A percentile compares a stretch with the other conserved stretches of the same genome.
phyloP scores from a whole-genome alignment of 768 basidiomycete genomes.

The Suillus discolor region DNA sequence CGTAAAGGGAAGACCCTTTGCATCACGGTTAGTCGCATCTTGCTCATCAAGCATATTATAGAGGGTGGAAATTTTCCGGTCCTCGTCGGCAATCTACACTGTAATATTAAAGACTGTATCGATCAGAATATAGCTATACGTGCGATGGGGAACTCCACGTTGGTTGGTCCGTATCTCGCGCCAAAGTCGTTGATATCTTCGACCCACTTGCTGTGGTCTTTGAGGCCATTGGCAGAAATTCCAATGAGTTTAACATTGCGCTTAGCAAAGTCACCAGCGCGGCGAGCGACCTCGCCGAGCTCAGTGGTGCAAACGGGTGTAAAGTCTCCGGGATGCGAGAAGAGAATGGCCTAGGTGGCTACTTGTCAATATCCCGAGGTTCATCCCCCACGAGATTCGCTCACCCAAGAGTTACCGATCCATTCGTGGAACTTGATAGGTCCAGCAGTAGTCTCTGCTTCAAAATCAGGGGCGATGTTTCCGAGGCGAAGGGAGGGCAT shows the following conservation, averaged over 20 bases:
- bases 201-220: slow-evolving; percentile 87
- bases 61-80: slow-evolving; percentile 79
- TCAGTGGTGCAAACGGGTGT: slow-evolving; percentile 97
- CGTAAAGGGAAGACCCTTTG: slow-evolving; percentile 92
- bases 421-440: slow-evolving; percentile 92
- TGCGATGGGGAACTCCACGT: slow-evolving; percentile 92
- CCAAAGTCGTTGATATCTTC: slow-evolving; percentile 84
- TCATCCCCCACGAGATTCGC: slow-evolving; percentile 21
- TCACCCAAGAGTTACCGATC: slow-evolving; percentile 87
- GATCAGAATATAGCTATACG: slow-evolving; percentile 25
- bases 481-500: slow-evolving; percentile 76
- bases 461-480: slow-evolving; percentile 87
- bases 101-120: not conserved
- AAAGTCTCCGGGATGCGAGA: slow-evolving; percentile 94
- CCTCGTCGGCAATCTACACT: slow-evolving; percentile 84
- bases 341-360: slow-evolving; percentile 72
- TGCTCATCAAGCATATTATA: slow-evolving; percentile 98
- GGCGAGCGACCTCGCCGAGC: slow-evolving; percentile 92
- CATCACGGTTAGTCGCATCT: slow-evolving; percentile 87
- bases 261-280: slow-evolving; percentile 79
- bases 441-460: slow-evolving; percentile 87
- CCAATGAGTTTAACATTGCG: slow-evolving; percentile 94
- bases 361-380: not conserved
- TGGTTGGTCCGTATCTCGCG: slow-evolving; percentile 66
- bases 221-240: slow-evolving; percentile 87